Evolutionary conservation across 805 yeast genomes (phyloP).

Genomic region (Yarrowia porcina): DNA sequence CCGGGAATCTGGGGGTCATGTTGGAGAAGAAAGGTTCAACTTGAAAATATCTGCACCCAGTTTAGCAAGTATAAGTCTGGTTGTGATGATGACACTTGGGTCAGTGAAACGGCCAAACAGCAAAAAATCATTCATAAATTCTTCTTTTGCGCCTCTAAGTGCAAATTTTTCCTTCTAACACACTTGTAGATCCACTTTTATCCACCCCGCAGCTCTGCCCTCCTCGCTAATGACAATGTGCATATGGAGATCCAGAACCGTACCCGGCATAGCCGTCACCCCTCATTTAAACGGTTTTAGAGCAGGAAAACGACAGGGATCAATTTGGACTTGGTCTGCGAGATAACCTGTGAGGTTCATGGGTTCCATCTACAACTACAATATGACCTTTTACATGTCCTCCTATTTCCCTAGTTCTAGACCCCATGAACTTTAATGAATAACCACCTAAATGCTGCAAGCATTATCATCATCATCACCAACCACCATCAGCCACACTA

Average conservation of each 20-base stretch:
- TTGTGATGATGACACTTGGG: background rate
- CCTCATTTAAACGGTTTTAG: no score
- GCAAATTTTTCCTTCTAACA: background rate
- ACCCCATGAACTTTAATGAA: slow-evolving; percentile 17
- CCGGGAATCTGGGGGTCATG: background rate
- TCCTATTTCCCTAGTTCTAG: background rate
- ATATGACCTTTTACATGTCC: background rate
- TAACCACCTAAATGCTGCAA: slow-evolving; percentile 28
- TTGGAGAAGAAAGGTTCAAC: background rate
- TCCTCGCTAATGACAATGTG: background rate
- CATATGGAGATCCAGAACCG: background rate
- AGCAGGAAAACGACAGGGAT: no score
- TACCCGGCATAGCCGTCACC: no score
- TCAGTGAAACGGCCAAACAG: background rate
- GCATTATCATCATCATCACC: slow-evolving; percentile 26
- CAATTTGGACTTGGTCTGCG: no score
- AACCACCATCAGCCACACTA: slow-evolving; percentile 8
- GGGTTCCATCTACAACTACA: no score
- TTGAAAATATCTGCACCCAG: background rate
- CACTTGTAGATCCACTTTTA: background rate
- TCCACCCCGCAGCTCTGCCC: background rate
- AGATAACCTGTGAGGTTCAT: no score
- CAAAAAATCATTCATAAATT: background rate
- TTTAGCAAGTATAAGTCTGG: background rate
- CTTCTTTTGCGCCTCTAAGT: no score